These are phyloP conservation scores for Aspergillus sp. DNA, from an alignment of 2,329 filamentous ascomycete genomes.

Conservation along the genomic window DNA sequence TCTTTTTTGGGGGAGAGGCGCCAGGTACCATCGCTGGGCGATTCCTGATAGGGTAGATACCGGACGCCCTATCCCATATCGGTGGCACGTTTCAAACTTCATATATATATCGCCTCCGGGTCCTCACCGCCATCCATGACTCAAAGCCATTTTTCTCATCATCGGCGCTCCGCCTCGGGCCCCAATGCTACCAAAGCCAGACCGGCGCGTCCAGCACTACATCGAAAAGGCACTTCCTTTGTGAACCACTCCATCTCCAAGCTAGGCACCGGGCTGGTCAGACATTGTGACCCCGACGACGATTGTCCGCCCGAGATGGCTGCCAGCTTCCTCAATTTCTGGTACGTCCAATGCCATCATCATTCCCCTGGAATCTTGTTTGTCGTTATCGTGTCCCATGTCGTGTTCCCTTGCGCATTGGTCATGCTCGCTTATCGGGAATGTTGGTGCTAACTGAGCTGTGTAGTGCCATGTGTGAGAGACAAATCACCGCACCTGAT, in stretches of 20 bases:
- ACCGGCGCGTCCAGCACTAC: constrained; percentile 28
- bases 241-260: constrained; percentile 32
- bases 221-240: constrained; percentile 34
- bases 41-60: constrained; percentile 12
- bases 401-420: constrained; percentile 18
- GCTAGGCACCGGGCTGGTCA: constrained; percentile 29
- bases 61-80: constrained; percentile 1
- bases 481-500: constrained; percentile 62
- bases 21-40: constrained; percentile 19
- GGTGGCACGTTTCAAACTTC: constrained; percentile 10
- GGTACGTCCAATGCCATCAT: constrained; percentile 32
- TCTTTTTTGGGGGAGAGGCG: constrained; percentile 8
- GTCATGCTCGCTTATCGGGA: constrained; percentile 19
- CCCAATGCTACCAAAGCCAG: constrained; percentile 33
- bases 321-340: constrained; percentile 46
- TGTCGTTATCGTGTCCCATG: constrained; percentile 17
- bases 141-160: constrained; percentile 27
- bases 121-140: constrained; percentile 40
- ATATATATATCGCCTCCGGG: constrained; percentile 18
- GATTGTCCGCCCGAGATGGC: constrained; percentile 39
- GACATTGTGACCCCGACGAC: constrained; percentile 21
- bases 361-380: constrained; percentile 1
- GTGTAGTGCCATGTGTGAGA: constrained; percentile 62
- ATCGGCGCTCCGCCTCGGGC: constrained; percentile 34
- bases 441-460: constrained; percentile 25